These are phyloP conservation scores for Ogataea degrootiae DNA, from an alignment of 805 yeast species.

Conservation along the genomic window DNA sequence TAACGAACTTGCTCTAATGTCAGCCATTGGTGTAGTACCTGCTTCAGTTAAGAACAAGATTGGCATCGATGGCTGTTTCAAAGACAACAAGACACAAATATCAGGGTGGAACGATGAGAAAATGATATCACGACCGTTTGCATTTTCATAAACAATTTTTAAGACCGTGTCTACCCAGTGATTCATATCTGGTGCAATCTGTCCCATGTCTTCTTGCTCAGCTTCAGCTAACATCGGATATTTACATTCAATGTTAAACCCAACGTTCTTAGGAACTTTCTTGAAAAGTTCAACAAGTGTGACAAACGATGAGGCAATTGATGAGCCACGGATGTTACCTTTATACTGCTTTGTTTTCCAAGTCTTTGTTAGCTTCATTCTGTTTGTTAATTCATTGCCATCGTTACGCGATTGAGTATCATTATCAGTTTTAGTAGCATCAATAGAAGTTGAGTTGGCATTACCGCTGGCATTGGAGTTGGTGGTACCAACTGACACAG, in stretches of 20 bases:
- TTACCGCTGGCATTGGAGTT: too few relatives aligned
- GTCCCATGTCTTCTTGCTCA: constrained; percentile 82
- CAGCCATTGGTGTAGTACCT: constrained; percentile 85
- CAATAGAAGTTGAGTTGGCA: not conserved
- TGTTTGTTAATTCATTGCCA: constrained; percentile 37
- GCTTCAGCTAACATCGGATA: constrained; percentile 96
- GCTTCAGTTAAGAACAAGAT: constrained; percentile 85
- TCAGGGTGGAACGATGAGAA: constrained; percentile 96
- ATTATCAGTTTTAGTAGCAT: not conserved
- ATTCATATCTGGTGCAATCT: constrained; percentile 76
- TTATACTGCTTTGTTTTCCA: constrained; percentile 83
- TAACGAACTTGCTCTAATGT: constrained; percentile 77
- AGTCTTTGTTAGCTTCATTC: constrained; percentile 85
- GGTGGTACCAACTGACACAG: too few relatives aligned
- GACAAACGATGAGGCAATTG: constrained; percentile 88
- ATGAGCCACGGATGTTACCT: constrained; percentile 86
- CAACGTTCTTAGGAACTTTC: constrained; percentile 76
- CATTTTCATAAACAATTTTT: constrained; percentile 71
- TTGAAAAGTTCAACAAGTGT: constrained; percentile 80
- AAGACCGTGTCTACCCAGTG: constrained; percentile 85
- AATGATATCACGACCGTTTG: constrained; percentile 76
- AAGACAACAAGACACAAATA: constrained; percentile 73
- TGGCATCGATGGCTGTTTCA: constrained; percentile 93
- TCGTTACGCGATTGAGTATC: not conserved
- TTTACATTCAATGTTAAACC: constrained; percentile 91